Base-by-base conservation (phyloP, 768 basidiomycete genomes). In the Crucibulum laeve region DNA sequence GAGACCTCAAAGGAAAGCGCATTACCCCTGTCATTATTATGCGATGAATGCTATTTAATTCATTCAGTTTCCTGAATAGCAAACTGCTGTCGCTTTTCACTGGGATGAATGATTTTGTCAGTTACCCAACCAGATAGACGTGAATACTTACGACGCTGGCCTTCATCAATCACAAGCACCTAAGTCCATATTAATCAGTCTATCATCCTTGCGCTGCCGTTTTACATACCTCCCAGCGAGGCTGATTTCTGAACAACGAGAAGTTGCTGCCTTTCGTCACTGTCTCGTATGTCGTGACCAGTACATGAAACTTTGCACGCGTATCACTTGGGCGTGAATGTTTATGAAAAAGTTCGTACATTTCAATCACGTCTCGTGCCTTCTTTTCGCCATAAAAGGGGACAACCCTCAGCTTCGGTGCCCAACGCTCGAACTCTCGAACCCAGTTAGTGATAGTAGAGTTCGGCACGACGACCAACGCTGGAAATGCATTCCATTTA, bases 371-470 rank as follows among this genome's bases (percentile, higher is more conserved):
- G 22, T 88, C 85, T 14, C 91, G 80, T 26, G 89, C 73, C 53
- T 80, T 82, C 25, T 78, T 76, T 53, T 87, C 88, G n/a, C 90
- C 88, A 52, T 83, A 82, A 61, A 84, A 95, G 0, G 91, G 88
- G 18, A 93, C 90, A 34, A 89, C 91, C n/a, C 75, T 58, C 5
- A 83, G 69, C 30, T 67, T 62, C 0, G 89, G 89, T 0, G 87
- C 85, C 79, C 89, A 91, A 46, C 84, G 79, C 54, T 89, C 84
- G 50, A 98, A 91, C 59, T 99, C 96, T 25, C 96, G 76, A 11
- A 95, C 79, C 95, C 94, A 96, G 53, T 91, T 96, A 4, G 85
- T 85, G 50, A 98, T 86, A 0, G 94, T 96, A 10, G 93, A 95
- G 58, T 99, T 96, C 1, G 96, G 96, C 4, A 98, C 96, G 4